phyloP scores from a whole-genome alignment of 2,329 filamentous ascomycete species.

The Cordyceps tenuipes region DNA sequence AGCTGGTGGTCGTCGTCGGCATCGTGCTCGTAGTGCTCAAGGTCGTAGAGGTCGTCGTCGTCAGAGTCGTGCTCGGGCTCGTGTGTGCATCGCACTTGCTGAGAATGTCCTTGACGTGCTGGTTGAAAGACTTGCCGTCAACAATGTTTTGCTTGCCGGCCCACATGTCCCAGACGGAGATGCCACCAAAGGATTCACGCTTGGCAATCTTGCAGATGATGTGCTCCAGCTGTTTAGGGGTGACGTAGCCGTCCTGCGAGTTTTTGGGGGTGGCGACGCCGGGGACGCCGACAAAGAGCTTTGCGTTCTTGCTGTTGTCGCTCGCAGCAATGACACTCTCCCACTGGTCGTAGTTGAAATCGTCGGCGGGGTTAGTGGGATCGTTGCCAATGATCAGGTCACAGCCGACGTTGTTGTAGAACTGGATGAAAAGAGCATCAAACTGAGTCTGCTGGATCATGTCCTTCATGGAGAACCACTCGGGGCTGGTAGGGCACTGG shows the following conservation, averaged over 20 bases:
- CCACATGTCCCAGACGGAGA: constrained; percentile 38
- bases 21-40: constrained; percentile 1
- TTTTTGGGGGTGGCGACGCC: constrained; percentile 18
- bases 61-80: constrained; percentile 12
- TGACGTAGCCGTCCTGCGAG: constrained; percentile 25
- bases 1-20: constrained; percentile 3
- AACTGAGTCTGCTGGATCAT: constrained; percentile 33
- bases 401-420: constrained; percentile 39
- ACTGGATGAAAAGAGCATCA: constrained; percentile 38
- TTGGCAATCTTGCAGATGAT: constrained; percentile 32
- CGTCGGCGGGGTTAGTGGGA: constrained; percentile 21
- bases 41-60: constrained; percentile 15
- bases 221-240: constrained; percentile 24
- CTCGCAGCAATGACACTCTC: constrained; percentile 25
- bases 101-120: constrained; percentile 29
- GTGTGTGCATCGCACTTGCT: constrained; percentile 26
- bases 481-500: constrained; percentile 29
- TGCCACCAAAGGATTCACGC: constrained; percentile 33
- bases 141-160: constrained; percentile 24
- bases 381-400: constrained; percentile 24
- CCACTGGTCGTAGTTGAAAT: constrained; percentile 39
- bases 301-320: constrained; percentile 30
- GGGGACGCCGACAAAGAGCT: constrained; percentile 38
- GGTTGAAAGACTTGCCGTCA: constrained; percentile 28
- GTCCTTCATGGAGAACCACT: constrained; percentile 25